Percentiles rank a stretch among this genome's conserved stretches.
These are phyloP conservation scores for Talaromyces sp. DNA, from an alignment of 2,329 filamentous ascomycete species.

Conservation along the genomic window DNA sequence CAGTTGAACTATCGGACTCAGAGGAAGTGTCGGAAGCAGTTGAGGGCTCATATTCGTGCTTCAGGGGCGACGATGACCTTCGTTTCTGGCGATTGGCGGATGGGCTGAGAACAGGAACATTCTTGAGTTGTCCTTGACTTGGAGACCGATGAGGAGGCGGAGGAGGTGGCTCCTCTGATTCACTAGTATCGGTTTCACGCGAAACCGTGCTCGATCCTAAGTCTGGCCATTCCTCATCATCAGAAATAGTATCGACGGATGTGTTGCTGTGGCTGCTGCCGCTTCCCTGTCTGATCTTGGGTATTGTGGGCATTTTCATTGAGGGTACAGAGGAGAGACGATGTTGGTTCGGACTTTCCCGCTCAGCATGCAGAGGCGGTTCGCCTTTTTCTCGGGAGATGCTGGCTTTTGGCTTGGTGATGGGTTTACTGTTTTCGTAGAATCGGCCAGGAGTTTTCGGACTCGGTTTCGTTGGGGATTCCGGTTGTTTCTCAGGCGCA, in stretches of 20 bases:
- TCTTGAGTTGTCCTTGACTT: constrained; percentile 43
- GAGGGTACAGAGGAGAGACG: constrained; percentile 46
- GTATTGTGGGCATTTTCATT: constrained; percentile 39
- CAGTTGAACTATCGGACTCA: constrained; percentile 52
- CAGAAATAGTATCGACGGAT: constrained; percentile 6
- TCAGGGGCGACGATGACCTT: constrained; percentile 84
- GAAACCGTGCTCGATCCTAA: constrained; percentile 15
- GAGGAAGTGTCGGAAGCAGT: constrained; percentile 59
- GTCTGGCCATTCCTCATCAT: constrained; percentile 26
- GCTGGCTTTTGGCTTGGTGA: constrained; percentile 1
- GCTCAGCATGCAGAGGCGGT: constrained; percentile 20
- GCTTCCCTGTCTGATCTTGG: constrained; percentile 36
- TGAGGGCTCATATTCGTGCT: constrained; percentile 94
- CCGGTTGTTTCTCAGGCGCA: constrained; percentile 16
- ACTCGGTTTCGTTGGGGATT: constrained; percentile 11
- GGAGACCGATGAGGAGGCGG: constrained; percentile 50
- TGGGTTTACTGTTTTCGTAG: constrained; percentile 1
- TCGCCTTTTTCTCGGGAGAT: constrained; percentile 17
- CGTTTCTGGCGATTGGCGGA: constrained; percentile 50
- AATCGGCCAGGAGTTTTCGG: constrained; percentile 10
- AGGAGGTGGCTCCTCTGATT: constrained; percentile 32
- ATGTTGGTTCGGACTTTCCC: constrained; percentile 25
- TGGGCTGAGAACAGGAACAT: constrained; percentile 47
- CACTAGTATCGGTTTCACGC: constrained; percentile 13
- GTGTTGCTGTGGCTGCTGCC: constrained; percentile 20